Percentiles rank a stretch among this genome's conserved stretches.
phyloP scores from a whole-genome alignment of 129 eudicot species.

The Saposhnikovia divaricata region DNA sequence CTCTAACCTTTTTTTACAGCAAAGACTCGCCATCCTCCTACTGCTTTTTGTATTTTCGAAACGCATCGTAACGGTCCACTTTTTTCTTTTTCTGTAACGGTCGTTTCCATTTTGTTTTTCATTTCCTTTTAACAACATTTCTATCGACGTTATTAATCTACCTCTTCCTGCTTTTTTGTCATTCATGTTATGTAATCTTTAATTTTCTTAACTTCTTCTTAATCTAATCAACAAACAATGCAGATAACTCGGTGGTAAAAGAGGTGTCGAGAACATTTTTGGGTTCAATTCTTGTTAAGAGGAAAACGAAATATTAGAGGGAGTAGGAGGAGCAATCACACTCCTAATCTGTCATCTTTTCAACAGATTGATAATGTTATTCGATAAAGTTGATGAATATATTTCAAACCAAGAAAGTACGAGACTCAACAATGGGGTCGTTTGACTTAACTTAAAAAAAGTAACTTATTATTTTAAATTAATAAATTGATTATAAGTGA shows the following conservation, averaged over 20 bases:
- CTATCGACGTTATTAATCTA: not conserved
- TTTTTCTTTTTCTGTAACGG: not conserved
- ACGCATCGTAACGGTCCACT: not conserved
- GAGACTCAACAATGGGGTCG: too few relatives aligned
- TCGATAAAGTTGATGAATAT: too few relatives aligned
- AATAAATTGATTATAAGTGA: too few relatives aligned
- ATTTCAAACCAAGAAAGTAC: not conserved
- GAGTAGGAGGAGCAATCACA: not conserved
- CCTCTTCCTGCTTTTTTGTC: not conserved
- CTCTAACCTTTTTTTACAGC: not conserved
- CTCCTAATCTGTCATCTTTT: too few relatives aligned
- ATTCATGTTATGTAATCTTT: not conserved
- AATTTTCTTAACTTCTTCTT: not conserved
- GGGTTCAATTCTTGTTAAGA: too few relatives aligned
- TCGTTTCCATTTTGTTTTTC: not conserved
- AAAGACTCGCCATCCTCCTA: not conserved
- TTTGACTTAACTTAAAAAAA: too few relatives aligned
- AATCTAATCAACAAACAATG: too few relatives aligned
- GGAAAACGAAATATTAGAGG: too few relatives aligned
- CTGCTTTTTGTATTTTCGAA: not conserved
- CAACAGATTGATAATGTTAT: too few relatives aligned
- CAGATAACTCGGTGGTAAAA: too few relatives aligned
- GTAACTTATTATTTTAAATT: too few relatives aligned
- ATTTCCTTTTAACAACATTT: not conserved
- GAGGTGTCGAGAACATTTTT: too few relatives aligned